phyloP scores from a whole-genome alignment of 2,329 filamentous ascomycete genomes.

The Nothopassalora personata region DNA sequence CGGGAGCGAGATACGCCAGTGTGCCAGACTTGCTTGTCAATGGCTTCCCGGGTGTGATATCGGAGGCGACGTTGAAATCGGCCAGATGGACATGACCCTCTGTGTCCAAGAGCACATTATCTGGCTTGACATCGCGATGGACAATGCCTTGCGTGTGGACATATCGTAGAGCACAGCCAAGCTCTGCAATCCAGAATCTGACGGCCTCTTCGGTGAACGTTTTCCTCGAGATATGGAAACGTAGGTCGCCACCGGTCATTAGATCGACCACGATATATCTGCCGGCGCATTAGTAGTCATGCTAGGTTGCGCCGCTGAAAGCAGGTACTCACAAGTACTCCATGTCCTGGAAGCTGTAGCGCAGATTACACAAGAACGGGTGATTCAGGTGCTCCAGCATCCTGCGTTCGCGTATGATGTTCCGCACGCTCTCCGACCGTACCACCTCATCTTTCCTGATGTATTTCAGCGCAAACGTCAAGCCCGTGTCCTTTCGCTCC shows the following conservation, averaged over 20 bases:
- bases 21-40: slow-evolving; percentile 96
- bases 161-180: slow-evolving; percentile 85
- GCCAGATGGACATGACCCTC: slow-evolving; percentile 95
- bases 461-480: slow-evolving; percentile 96
- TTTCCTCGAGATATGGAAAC: slow-evolving; percentile 96
- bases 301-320: slow-evolving; percentile 1
- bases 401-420: slow-evolving; percentile 92
- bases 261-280: slow-evolving; percentile 92
- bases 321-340: slow-evolving; percentile 77
- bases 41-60: slow-evolving; percentile 74
- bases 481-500: slow-evolving; percentile 87
- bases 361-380: slow-evolving; percentile 94
- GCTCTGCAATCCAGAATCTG: slow-evolving; percentile 91
- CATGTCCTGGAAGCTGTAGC: slow-evolving; percentile 98
- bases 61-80: slow-evolving; percentile 97
- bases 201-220: slow-evolving; percentile 97
- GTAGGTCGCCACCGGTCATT: slow-evolving; percentile 94
- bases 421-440: slow-evolving; percentile 93
- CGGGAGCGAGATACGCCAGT: slow-evolving; percentile 88
- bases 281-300: slow-evolving; percentile 22
- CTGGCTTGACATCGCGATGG: slow-evolving; percentile 85
- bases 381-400: slow-evolving; percentile 99
- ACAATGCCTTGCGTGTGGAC: slow-evolving; percentile 83
- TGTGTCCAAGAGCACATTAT: slow-evolving; percentile 81
- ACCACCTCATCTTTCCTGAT: slow-evolving; percentile 99